Evolutionary conservation across 208 protist genomes (phyloP), one percentile per base, ranked within the genome.

Genomic region (Trypanosomatidae sp.): DNA sequence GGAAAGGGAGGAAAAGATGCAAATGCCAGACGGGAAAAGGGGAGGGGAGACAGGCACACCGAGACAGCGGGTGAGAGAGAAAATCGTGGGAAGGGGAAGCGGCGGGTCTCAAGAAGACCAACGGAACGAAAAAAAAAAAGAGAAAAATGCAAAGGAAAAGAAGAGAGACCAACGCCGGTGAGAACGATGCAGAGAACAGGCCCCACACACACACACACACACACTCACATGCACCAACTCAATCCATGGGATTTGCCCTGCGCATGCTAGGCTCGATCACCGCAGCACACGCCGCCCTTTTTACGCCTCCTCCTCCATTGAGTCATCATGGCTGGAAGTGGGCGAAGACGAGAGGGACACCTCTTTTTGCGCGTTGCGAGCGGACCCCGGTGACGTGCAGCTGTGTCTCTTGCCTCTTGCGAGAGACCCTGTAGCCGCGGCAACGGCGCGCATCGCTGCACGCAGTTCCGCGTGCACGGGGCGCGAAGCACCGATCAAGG

Each of bases 391-490:
- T 46, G 33, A 46, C n/a, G 10, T 46, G 60, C 39, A 44, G 17
- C 60, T 19, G 8, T 55, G 28, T 28, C 28, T 4, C 33, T 46
- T 33, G 68, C 6, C 22, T n/a, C 9, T 46, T n/a, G 49, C 10
- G 3, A 43, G 41, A 39, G 43, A 19, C 17, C 39, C 55, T 36
- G 53, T 25, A 15, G 64, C 58, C 22, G 53, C 47, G 5, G 70
- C 49, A 19, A 79, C 55, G n/a, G 66, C 66, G 25, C 47, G 55
- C 25, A 80, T 49, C 33, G 76, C 76, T n/a, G 69, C 36, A 10
- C 58, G 70, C 58, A 76, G 15, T 17, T 74, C 70, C 1, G 52
- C 3, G 22, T 69, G 69, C 46, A 43, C 43, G 8, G 76, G 50
- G 28, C 67, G 36, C 10, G 53, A 28, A 7, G 64, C 53, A 52